Conservation (phyloP, 1,139 yeast genomes). For the Magnusiomyces sp. region DNA sequence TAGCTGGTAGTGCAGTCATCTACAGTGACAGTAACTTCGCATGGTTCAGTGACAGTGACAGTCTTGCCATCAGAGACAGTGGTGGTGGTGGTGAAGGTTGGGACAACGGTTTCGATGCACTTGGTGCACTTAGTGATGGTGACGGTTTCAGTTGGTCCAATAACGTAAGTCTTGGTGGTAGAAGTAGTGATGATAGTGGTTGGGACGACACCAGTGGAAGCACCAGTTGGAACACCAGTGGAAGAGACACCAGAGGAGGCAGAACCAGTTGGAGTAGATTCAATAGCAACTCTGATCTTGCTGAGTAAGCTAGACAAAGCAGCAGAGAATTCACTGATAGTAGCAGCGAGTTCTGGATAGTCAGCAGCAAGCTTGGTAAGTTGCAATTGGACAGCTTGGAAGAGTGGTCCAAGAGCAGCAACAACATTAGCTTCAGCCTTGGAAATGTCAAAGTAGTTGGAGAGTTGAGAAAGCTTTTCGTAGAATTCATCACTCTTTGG, state of each 20-base stretch:
- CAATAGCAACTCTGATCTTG: not conserved
- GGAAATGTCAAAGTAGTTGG: not conserved
- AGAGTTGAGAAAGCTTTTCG: not conserved
- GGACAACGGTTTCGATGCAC: slow-evolving; percentile 6
- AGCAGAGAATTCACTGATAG: not conserved
- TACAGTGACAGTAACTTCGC: slow-evolving; percentile 11
- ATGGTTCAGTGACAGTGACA: slow-evolving; percentile 13
- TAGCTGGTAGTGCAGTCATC: not conserved
- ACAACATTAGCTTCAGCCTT: not conserved
- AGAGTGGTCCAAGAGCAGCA: not conserved
- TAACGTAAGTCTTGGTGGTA: slow-evolving; percentile 11
- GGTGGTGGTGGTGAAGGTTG: slow-evolving; percentile 8
- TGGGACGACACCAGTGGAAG: not conserved
- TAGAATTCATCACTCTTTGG: not conserved
- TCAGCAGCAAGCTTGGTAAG: not conserved
- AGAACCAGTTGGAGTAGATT: not conserved
- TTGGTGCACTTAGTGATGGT: slow-evolving; percentile 10
- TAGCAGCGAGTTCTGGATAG: no score
- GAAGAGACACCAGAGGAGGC: not conserved
- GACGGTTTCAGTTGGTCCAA: slow-evolving; percentile 5
- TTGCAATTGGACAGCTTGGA: not conserved
- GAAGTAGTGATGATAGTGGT: slow-evolving; percentile 6
- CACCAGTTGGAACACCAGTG: not conserved
- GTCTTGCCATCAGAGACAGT: slow-evolving; percentile 9
- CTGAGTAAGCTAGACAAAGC: not conserved